phyloP scores from a whole-genome alignment of 2,329 filamentous ascomycete species.

The Leptographium lundbergii region DNA sequence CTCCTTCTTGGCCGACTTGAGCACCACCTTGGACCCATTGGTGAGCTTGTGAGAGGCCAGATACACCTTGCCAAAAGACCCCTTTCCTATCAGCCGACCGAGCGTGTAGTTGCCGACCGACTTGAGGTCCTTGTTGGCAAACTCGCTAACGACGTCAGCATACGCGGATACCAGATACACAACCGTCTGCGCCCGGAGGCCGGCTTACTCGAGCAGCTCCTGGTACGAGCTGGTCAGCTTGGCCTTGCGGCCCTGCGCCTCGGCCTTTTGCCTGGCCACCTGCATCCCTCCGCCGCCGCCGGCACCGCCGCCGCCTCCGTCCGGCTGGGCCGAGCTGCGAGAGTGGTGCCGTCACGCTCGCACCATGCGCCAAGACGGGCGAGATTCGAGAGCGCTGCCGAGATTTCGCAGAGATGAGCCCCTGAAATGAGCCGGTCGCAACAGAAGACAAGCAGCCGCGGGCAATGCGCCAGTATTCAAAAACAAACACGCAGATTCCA shows the following conservation, averaged over 20 bases:
- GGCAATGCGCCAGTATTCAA: neutral
- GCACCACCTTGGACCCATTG: conserved; percentile 96
- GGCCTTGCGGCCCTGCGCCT: conserved; percentile 47
- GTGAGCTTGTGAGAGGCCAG: conserved; percentile 92
- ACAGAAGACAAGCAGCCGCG: too few relatives aligned
- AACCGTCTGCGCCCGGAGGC: too few relatives aligned
- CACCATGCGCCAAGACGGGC: too few relatives aligned
- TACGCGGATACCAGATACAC: too few relatives aligned
- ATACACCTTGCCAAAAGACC: conserved; percentile 97
- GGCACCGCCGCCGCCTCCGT: neutral
- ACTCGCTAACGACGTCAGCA: conserved; percentile 52
- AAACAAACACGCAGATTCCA: too few relatives aligned
- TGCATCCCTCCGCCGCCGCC: conserved; percentile 31
- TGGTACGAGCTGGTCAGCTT: conserved; percentile 95
- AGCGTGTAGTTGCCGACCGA: conserved; percentile 92
- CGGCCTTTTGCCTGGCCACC: conserved; percentile 41
- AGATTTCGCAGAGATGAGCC: neutral
- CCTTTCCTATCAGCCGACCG: conserved; percentile 87
- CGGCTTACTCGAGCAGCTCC: conserved; percentile 75
- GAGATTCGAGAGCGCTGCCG: neutral
- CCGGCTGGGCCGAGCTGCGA: too few relatives aligned
- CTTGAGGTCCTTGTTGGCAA: conserved; percentile 79
- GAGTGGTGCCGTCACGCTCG: neutral
- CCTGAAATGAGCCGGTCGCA: neutral
- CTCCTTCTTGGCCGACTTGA: conserved; percentile 94